Percentiles rank a stretch among this genome's conserved stretches.
phyloP scores from a whole-genome alignment of 805 yeast genomes.

The Wickerhamomyces queroliae region DNA sequence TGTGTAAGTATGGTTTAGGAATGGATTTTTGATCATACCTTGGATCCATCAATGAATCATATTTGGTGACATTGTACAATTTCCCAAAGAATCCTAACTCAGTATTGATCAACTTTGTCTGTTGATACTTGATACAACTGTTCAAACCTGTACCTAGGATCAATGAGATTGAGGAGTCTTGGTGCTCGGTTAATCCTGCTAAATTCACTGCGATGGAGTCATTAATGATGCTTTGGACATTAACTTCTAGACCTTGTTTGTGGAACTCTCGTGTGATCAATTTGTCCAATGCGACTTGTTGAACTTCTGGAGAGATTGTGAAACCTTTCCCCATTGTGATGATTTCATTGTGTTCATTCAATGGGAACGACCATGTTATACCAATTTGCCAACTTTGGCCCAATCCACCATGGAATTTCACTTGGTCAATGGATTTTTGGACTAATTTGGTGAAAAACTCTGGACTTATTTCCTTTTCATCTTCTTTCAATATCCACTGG shows the following conservation, averaged over 20 bases:
- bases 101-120: slow-evolving; percentile 34
- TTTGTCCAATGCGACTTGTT: slow-evolving; percentile 33
- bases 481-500: slow-evolving; percentile 12
- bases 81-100: slow-evolving; percentile 53
- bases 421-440: slow-evolving; percentile 13
- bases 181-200: slow-evolving; percentile 34
- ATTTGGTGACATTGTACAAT: slow-evolving; percentile 29
- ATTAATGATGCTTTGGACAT: slow-evolving; percentile 45
- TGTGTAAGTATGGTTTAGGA: slow-evolving; percentile 3
- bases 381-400: slow-evolving; percentile 26
- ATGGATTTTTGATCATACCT: slow-evolving; percentile 14
- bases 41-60: slow-evolving; percentile 33
- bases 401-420: background rate
- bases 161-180: slow-evolving; percentile 40
- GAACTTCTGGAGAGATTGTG: slow-evolving; percentile 33
- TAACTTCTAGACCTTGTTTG: slow-evolving; percentile 22
- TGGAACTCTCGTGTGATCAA: slow-evolving; percentile 32
- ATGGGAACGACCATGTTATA: slow-evolving; percentile 54
- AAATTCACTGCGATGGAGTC: slow-evolving; percentile 64
- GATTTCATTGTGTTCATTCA: slow-evolving; percentile 35
- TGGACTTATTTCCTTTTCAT: slow-evolving; percentile 31
- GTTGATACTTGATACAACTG: slow-evolving; percentile 32
- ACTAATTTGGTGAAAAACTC: slow-evolving; percentile 37
- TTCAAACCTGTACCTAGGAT: slow-evolving; percentile 71
- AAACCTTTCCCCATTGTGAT: slow-evolving; percentile 60